Conservation (phyloP, 2,329 filamentous ascomycete genomes). For the Ophiostoma sp. region DNA sequence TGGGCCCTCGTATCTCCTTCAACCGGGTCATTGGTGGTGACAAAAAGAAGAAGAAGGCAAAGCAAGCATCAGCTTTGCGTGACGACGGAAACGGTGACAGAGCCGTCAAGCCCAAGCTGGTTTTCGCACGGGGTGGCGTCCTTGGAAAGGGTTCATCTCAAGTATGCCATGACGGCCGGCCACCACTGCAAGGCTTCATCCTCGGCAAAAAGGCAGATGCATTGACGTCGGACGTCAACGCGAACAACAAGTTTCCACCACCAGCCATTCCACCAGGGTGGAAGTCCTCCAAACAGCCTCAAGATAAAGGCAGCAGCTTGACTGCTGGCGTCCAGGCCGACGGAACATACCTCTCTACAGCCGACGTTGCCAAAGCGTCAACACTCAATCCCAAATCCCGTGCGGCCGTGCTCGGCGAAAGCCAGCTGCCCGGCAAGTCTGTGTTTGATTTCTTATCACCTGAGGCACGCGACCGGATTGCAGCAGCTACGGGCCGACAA, state of each 20-base stretch:
- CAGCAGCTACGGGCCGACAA: conserved; percentile 68
- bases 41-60: conserved; percentile 73
- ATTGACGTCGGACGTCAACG: conserved; percentile 46
- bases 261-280: conserved; percentile 72
- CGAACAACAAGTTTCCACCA: conserved; percentile 56
- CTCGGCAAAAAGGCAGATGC: conserved; percentile 58
- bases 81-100: conserved; percentile 22
- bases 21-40: conserved; percentile 78
- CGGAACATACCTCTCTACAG: conserved; percentile 60
- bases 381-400: conserved; percentile 73
- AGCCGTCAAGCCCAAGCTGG: conserved; percentile 66
- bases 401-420: conserved; percentile 78
- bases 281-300: conserved; percentile 60
- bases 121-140: conserved; percentile 57
- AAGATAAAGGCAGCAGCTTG: conserved; percentile 29
- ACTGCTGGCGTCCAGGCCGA: not conserved
- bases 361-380: conserved; percentile 76
- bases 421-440: conserved; percentile 82
- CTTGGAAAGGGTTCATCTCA: conserved; percentile 41
- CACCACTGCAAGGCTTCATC: conserved; percentile 78
- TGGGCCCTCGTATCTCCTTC: conserved; percentile 88
- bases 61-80: not conserved
- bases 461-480: conserved; percentile 74
- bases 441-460: conserved; percentile 90
- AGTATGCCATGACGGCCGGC: conserved; percentile 79